Base-by-base conservation (phyloP, 768 basidiomycete genomes). In the Brasilioporus rufonigricans region DNA sequence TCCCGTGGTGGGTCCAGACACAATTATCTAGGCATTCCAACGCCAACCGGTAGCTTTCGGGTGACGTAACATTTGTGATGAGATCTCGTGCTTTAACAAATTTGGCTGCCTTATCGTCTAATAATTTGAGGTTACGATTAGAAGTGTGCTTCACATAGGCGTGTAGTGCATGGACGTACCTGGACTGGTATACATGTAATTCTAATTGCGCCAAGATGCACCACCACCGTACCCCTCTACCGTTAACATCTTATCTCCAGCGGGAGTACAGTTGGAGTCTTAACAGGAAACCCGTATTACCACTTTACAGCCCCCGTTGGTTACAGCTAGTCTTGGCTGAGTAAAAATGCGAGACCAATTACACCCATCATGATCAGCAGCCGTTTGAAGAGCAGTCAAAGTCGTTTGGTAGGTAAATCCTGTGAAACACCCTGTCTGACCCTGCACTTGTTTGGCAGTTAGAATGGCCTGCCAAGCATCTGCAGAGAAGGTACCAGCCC, bases 51-150 rank as follows among this genome's bases (percentile, higher is more conserved):
- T 50, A 50, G 27, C 48, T 50, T 31, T 50, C 29, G 5, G 38
- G 38, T 5, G 48, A 23, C 21, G 48, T 31, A 23, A 50, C 19
- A 16, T 50, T 39, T 21, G 48, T 50, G 23, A 41, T 41, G 29
- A 39, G 49, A 31, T 50, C n/a, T 50, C 49, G 49, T 32, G 49
- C 49, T 23, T 50, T 50, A 5, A 50, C 29, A 11, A 40, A 50
- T n/a, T 32, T 50, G 8, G 49, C 39, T 9, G 49, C 49, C 14
- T 31, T 50, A 11, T 50, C 49, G 21, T 32, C 49, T 50, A 16
- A n/a, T 4, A 27, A 8, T 48, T 38, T 4, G 48, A 38, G 24
- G 10, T 21, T 9, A 18, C 4, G 12, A 23, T 50, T 23, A 50
- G 48, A 41, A 18, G 23, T 36, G 29, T 1, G n/a, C 11, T 21